Conservation (phyloP, 1,139 yeast species). For the Saccharomyces hybrid region DNA sequence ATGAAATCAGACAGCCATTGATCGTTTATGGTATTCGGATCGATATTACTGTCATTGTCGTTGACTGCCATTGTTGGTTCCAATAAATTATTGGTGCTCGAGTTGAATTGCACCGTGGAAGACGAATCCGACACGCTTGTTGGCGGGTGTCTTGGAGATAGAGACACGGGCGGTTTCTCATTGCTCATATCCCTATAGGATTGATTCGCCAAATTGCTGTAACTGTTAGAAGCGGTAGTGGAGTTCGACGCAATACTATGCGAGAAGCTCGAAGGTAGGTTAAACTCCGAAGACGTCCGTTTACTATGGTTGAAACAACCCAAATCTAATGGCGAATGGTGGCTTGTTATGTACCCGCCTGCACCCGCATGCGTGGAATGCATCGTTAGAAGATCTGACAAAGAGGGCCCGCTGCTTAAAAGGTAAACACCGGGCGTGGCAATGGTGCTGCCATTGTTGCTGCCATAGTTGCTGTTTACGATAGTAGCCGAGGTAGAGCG, state of each 20-base stretch:
- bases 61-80: background rate
- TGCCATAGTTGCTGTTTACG: conserved; percentile 18
- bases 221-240: background rate
- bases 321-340: background rate
- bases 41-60: background rate
- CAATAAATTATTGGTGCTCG: background rate
- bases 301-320: background rate
- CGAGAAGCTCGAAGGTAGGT: background rate
- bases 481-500: conserved; percentile 13
- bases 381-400: conserved; percentile 1
- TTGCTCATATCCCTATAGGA: background rate
- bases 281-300: background rate
- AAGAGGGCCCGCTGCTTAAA: background rate
- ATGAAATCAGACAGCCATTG: conserved; percentile 67
- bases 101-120: background rate
- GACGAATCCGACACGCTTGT: background rate
- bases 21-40: conserved; percentile 24
- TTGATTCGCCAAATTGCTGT: background rate
- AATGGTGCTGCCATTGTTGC: conserved; percentile 31
- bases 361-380: background rate
- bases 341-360: background rate
- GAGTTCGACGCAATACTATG: background rate
- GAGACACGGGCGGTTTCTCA: background rate
- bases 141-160: background rate
- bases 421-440: background rate